Base-by-base conservation (phyloP, 257 asterid species). In the Gentiana dahurica region DNA sequence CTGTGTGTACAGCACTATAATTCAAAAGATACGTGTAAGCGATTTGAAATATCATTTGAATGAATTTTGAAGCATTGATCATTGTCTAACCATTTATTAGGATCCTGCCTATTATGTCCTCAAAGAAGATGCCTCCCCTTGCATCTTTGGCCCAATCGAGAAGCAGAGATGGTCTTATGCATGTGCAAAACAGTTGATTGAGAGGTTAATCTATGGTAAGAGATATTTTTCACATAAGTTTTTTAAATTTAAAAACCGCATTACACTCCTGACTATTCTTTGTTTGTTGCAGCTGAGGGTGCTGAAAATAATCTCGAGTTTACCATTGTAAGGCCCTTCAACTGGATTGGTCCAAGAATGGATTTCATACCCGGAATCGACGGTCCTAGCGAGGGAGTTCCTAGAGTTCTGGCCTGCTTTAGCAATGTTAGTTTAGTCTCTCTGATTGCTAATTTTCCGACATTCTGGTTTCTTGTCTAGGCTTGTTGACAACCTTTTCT, bases 101-200 rank as follows among this genome's bases (percentile, higher is more conserved):
- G 97, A 89, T 63, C 95, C 95, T 44, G 66, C 76, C 6, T 89
- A 83, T 63, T 89, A 75, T 70, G 76, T 86, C 59, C 89, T 89
- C 6, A 75, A 73, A 63, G 97, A 89, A 75, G 97, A 89, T 38
- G 49, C 54, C 34, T 89, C 97, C 56, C 97, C 97, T 51, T 89
- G 97, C 80, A 86, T 89, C 66, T 89, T 89, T 61, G 97, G 97
- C 61, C 63, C 95, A 43, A 83, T 89, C 77, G 94, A 89, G 64
- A 89, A 89, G 79, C 97, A 89, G 79, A 77, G 97, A 74, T 89
- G 95, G 97, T 89, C 95, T 35, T 89, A 89, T 70, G 97, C 97
- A 53, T 88, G 97, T 41, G 95, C 97, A 7, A 88, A 85, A 73
- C 97, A 88, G 71, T 71, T 89, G 63, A 83, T 85, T 65, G 97